These are phyloP conservation scores for Elongisporangium anandrum DNA, from an alignment of 352 stramenopile genomes.

Conservation along the genomic window DNA sequence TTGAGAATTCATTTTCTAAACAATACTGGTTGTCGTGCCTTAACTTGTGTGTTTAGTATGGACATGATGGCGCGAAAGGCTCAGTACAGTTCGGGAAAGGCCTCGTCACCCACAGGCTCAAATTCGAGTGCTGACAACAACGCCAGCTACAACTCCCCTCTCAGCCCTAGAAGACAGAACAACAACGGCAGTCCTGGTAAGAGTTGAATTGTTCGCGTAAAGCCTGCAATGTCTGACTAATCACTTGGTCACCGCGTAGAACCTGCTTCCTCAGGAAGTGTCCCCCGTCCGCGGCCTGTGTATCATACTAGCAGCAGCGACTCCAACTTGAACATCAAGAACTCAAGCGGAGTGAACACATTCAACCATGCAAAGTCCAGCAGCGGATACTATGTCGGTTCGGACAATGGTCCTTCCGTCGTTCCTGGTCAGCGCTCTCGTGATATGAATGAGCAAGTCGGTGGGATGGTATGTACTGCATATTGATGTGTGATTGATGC, in stretches of 20 bases:
- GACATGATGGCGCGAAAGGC: constrained; percentile 80
- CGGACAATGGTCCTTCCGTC: background rate
- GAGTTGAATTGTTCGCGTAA: background rate
- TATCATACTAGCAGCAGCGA: constrained; percentile 10
- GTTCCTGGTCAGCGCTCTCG: constrained; percentile 2
- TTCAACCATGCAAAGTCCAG: background rate
- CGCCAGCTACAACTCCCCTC: constrained; percentile 33
- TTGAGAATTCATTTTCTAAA: background rate
- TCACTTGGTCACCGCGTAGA: background rate
- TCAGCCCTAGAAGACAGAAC: constrained; percentile 30
- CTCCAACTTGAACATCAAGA: constrained; percentile 8
- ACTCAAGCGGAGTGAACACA: background rate
- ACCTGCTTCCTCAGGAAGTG: background rate
- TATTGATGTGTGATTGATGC: background rate
- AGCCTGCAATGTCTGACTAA: too few species aligned
- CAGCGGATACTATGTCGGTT: background rate
- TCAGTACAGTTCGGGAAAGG: constrained; percentile 55
- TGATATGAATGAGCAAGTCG: constrained; percentile 40
- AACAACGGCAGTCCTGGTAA: constrained; percentile 42
- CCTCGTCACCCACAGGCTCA: constrained; percentile 64
- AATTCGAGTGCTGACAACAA: constrained; percentile 79
- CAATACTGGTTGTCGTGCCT: constrained; percentile 2
- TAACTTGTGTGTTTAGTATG: constrained; percentile 36
- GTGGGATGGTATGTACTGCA: constrained; percentile 35
- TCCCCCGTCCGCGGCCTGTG: background rate